phyloP scores from a whole-genome alignment of 495 filamentous ascomycete species.

The Tuber magnatum region DNA sequence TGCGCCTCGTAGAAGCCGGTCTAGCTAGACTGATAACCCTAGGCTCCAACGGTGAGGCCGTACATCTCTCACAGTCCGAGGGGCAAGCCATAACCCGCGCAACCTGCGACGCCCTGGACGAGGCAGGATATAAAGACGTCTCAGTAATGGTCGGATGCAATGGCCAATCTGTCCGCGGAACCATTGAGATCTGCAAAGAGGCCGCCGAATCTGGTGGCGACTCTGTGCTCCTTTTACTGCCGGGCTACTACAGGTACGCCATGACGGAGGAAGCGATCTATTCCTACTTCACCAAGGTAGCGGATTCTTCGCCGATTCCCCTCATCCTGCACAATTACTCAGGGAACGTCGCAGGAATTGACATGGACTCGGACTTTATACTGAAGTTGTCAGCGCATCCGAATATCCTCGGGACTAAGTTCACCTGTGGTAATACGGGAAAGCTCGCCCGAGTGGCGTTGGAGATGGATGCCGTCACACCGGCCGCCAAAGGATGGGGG shows the following conservation, averaged over 20 bases:
- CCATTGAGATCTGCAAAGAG: slow-evolving; percentile 65
- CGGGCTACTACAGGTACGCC: slow-evolving; percentile 72
- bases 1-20: slow-evolving; percentile 71
- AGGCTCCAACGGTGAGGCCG: slow-evolving; percentile 85
- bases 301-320: slow-evolving; percentile 65
- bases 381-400: slow-evolving; percentile 68
- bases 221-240: slow-evolving; percentile 69
- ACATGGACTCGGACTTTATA: slow-evolving; percentile 84
- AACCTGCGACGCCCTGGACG: slow-evolving; percentile 74
- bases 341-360: slow-evolving; percentile 80
- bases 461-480: slow-evolving; percentile 65
- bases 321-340: slow-evolving; percentile 90
- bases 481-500: slow-evolving; percentile 55
- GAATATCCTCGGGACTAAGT: slow-evolving; percentile 82
- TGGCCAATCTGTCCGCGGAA: slow-evolving; percentile 70
- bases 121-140: slow-evolving; percentile 65
- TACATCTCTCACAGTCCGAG: slow-evolving; percentile 69
- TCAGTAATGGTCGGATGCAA: slow-evolving; percentile 75
- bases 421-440: slow-evolving; percentile 84
- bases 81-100: slow-evolving; percentile 68
- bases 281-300: slow-evolving; percentile 69
- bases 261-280: slow-evolving; percentile 71
- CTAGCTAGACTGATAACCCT: slow-evolving; percentile 78
- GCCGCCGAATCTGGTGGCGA: slow-evolving; percentile 60
- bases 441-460: slow-evolving; percentile 79